phyloP scores from a whole-genome alignment of 2,329 filamentous ascomycete species.

The Cladosporium sp. region DNA sequence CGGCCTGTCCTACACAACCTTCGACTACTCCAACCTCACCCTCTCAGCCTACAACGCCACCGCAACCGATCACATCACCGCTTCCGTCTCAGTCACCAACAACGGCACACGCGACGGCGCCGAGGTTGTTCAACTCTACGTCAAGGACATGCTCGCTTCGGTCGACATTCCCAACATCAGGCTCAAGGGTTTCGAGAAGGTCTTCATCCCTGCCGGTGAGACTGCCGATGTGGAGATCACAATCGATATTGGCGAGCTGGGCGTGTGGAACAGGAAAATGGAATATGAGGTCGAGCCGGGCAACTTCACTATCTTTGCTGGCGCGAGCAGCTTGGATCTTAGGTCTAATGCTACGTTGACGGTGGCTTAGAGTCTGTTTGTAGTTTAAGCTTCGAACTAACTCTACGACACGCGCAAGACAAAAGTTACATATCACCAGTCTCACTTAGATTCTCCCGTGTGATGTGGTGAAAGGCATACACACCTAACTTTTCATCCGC shows the following conservation, averaged over 20 bases:
- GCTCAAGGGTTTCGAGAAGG: conserved; percentile 69
- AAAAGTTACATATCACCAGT: not conserved
- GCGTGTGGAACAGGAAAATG: conserved; percentile 62
- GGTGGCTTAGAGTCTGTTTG: not conserved
- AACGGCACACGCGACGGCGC: conserved; percentile 20
- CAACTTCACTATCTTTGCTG: conserved; percentile 64
- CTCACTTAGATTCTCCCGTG: too few species aligned
- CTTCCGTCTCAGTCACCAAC: conserved; percentile 28
- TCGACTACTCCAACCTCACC: conserved; percentile 18
- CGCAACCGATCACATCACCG: conserved; percentile 12
- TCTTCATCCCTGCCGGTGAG: conserved; percentile 60
- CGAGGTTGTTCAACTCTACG: conserved; percentile 20
- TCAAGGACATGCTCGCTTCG: conserved; percentile 52
- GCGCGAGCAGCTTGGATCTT: conserved; percentile 59
- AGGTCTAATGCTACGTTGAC: conserved; percentile 54
- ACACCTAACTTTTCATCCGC: too few species aligned
- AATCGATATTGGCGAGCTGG: conserved; percentile 56
- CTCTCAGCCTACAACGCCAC: conserved; percentile 39
- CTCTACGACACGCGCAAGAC: not conserved
- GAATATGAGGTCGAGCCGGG: conserved; percentile 74
- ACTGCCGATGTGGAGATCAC: conserved; percentile 62
- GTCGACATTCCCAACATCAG: conserved; percentile 70
- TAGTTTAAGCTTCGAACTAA: not conserved
- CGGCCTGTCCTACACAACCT: conserved; percentile 72
- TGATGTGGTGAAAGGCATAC: too few species aligned